Percentiles rank a stretch among this genome's conserved stretches.
phyloP scores from a whole-genome alignment of 2,329 filamentous ascomycete species.

The Hortaea sp. region DNA sequence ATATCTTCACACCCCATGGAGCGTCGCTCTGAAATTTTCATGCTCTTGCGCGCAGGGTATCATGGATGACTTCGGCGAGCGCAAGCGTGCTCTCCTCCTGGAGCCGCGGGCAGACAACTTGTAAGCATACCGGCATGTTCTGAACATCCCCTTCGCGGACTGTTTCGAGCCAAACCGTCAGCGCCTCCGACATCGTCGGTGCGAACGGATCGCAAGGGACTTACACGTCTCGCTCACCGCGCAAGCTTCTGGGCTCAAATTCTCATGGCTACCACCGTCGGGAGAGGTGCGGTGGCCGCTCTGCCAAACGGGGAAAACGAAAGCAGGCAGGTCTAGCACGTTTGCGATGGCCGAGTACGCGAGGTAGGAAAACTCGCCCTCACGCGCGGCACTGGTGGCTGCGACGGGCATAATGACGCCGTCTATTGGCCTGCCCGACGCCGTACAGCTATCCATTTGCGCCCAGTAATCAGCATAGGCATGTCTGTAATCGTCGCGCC shows the following conservation, averaged over 20 bases:
- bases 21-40: no score
- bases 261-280: no score
- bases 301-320: constrained; percentile 6
- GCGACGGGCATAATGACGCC: constrained; percentile 14
- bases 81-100: constrained; percentile 12
- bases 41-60: no score
- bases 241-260: no score
- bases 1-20: no score
- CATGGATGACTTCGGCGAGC: no score
- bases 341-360: constrained; percentile 10
- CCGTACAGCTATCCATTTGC: constrained; percentile 2
- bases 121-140: constrained; percentile 16
- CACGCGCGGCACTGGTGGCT: constrained; percentile 6
- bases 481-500: constrained; percentile 7
- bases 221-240: no score
- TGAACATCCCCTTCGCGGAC: constrained; percentile 7
- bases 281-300: no score
- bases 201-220: no score
- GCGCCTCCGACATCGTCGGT: no score
- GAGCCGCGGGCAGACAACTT: constrained; percentile 15
- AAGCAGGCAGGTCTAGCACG: constrained; percentile 6
- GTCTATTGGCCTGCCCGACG: constrained; percentile 8
- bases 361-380: constrained; percentile 9
- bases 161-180: constrained; percentile 2
- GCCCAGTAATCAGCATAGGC: constrained; percentile 12